Evolutionary conservation across 331 rosid genomes (phyloP), one percentile per base, ranked within the genome.

Genomic region (Malus hybrid): DNA sequence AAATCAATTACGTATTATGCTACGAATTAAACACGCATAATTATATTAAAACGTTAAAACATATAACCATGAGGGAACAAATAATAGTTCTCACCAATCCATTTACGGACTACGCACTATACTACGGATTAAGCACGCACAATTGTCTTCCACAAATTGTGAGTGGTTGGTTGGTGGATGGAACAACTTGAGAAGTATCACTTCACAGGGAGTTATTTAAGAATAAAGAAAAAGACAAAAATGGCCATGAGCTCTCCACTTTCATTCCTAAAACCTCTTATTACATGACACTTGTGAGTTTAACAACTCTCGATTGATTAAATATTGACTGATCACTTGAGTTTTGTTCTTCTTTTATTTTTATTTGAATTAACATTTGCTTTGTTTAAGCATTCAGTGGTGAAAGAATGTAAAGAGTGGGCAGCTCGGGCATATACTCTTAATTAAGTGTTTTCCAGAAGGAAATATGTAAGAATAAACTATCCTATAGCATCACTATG

Each of bases 11-110:
- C 7, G 16, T 0, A 13, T 0, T 44, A 36, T 36, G 55, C 16
- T 5, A 15, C 19, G 2, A 0, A 15, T 1, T 1, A 48, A 14
- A 48, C 18, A 13, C 2, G 18, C 12, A 10, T 0, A 39, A 28
- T 28, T 28, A 28, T 28, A 28, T 28, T 2, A 28, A 28, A 28
- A 28, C 29, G 29, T 28, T 28, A 28, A 28, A 28, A 28, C 29
- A 28, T 28, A 2, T 28, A 28, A 28, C 29, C 29, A 2, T 28
- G 29, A 28, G 6, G 2, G 6, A 36, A 36, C 44, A 36, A 36
- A 36, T 36, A 7, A 36, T 7, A 8, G 3, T 36, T 36, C 44
- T 36, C 39, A 36, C 44, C 44, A 7, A 36, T 2, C 3, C 42
- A 34, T 24, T 24, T 24, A 24, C 24, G 24, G 24, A 36, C 10